Percentiles rank a stretch among this genome's conserved stretches.
These are phyloP conservation scores for Pleurotus cornucopiae DNA, from an alignment of 768 basidiomycete genomes.

Conservation along the genomic window DNA sequence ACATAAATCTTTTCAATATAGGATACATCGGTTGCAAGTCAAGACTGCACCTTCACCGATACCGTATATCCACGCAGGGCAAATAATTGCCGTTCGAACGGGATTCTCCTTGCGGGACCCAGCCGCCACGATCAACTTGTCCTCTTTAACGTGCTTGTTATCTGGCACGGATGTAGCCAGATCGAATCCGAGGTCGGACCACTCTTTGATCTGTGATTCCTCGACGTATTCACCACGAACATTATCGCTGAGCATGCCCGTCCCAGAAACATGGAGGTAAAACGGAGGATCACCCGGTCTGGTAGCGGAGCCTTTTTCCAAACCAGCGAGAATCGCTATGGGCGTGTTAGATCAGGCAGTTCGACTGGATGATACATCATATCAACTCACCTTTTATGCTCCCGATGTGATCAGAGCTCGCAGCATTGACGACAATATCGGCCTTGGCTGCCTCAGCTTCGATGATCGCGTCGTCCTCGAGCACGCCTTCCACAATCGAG, in stretches of 20 bases:
- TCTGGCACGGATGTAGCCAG: slow-evolving; percentile 20
- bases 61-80: slow-evolving; percentile 39
- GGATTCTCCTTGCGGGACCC: slow-evolving; percentile 33
- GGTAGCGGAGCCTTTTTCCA: slow-evolving; percentile 30
- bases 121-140: slow-evolving; percentile 31
- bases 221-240: slow-evolving; percentile 32
- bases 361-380: not conserved
- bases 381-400: slow-evolving; percentile 25
- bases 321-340: slow-evolving; percentile 32
- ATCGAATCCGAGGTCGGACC: slow-evolving; percentile 33
- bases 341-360: not conserved
- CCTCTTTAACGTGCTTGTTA: slow-evolving; percentile 19
- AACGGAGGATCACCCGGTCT: slow-evolving; percentile 34
- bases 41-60: slow-evolving; percentile 8
- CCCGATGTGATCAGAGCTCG: slow-evolving; percentile 32
- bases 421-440: slow-evolving; percentile 37
- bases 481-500: slow-evolving; percentile 29
- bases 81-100: slow-evolving; percentile 39
- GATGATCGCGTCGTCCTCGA: slow-evolving; percentile 32
- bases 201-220: slow-evolving; percentile 21
- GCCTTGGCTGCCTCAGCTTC: slow-evolving; percentile 28
- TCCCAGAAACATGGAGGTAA: slow-evolving; percentile 40
- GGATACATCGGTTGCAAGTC: no score
- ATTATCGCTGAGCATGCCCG: slow-evolving; percentile 35
- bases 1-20: not conserved